These are phyloP conservation scores for Candida alai DNA, from an alignment of 805 yeast genomes.

Conservation along the genomic window DNA sequence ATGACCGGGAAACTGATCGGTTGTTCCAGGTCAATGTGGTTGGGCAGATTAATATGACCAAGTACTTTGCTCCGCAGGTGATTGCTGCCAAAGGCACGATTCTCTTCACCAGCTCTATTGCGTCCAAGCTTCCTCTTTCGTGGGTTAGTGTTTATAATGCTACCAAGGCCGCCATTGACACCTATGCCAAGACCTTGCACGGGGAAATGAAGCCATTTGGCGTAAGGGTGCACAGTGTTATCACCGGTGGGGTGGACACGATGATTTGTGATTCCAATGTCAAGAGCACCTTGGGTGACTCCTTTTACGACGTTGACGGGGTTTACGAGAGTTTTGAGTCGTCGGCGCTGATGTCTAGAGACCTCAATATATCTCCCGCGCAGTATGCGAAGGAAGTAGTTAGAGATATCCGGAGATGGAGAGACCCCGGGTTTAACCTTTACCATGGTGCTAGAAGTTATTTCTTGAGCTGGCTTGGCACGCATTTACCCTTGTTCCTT, in stretches of 20 bases:
- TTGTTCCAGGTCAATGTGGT: slow-evolving; percentile 32
- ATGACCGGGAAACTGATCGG: slow-evolving; percentile 17
- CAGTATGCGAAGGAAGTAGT: slow-evolving; percentile 25
- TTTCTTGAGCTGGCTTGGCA: slow-evolving; percentile 13
- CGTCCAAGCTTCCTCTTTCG: slow-evolving; percentile 26
- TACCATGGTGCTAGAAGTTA: slow-evolving; percentile 23
- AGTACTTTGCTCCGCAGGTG: slow-evolving; percentile 28
- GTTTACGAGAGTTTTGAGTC: slow-evolving; percentile 17
- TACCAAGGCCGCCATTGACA: slow-evolving; percentile 36
- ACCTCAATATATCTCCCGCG: slow-evolving; percentile 17
- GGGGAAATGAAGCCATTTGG: slow-evolving; percentile 33
- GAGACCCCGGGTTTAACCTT: slow-evolving; percentile 24
- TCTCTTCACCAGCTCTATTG: slow-evolving; percentile 34
- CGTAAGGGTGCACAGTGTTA: slow-evolving; percentile 32
- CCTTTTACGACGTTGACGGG: slow-evolving; percentile 20
- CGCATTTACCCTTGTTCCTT: slow-evolving; percentile 24
- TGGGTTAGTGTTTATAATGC: slow-evolving; percentile 31
- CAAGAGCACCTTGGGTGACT: slow-evolving; percentile 9
- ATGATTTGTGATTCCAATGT: slow-evolving; percentile 21
- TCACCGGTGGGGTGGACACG: slow-evolving; percentile 37
- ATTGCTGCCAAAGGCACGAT: slow-evolving; percentile 32
- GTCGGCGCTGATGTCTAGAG: slow-evolving; percentile 21
- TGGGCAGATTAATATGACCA: slow-evolving; percentile 34
- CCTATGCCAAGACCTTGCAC: slow-evolving; percentile 27
- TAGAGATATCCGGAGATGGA: slow-evolving; percentile 13